These are phyloP conservation scores for Beta lomatogona DNA, from an alignment of 179 eudicot species.

Conservation along the genomic window DNA sequence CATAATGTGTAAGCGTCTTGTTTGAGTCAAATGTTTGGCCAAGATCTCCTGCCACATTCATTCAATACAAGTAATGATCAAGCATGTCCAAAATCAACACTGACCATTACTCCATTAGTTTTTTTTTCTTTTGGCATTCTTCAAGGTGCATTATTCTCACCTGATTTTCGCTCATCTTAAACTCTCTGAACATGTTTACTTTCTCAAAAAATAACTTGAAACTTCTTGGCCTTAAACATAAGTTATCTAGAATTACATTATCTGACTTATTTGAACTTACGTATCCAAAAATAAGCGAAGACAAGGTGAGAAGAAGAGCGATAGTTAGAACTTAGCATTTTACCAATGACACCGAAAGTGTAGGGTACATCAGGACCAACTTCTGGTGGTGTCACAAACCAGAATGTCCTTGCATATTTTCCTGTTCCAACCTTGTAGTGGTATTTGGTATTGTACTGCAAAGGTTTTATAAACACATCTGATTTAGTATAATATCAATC, in stretches of 20 bases:
- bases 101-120: no score
- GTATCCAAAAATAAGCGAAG: no score
- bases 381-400: slow-evolving; percentile 44
- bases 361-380: slow-evolving; percentile 40
- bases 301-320: no score
- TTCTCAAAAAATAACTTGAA: no score
- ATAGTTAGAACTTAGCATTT: not conserved
- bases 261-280: no score
- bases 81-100: not conserved
- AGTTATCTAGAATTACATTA: no score
- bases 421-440: slow-evolving; percentile 37
- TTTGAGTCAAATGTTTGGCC: slow-evolving; percentile 40
- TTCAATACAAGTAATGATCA: not conserved
- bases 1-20: slow-evolving; percentile 33
- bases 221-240: no score
- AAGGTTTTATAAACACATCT: not conserved
- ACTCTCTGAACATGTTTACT: no score
- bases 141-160: no score
- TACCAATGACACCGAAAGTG: slow-evolving; percentile 40
- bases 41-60: slow-evolving; percentile 30
- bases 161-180: no score
- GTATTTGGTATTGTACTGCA: slow-evolving; percentile 39
- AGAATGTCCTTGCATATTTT: slow-evolving; percentile 35
- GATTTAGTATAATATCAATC: not conserved
- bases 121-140: no score